A percentile compares a stretch with the other conserved stretches of the same genome.
Evolutionary conservation across 768 basidiomycete genomes (phyloP).

Genomic region (Stropharia rugosoannulata): DNA sequence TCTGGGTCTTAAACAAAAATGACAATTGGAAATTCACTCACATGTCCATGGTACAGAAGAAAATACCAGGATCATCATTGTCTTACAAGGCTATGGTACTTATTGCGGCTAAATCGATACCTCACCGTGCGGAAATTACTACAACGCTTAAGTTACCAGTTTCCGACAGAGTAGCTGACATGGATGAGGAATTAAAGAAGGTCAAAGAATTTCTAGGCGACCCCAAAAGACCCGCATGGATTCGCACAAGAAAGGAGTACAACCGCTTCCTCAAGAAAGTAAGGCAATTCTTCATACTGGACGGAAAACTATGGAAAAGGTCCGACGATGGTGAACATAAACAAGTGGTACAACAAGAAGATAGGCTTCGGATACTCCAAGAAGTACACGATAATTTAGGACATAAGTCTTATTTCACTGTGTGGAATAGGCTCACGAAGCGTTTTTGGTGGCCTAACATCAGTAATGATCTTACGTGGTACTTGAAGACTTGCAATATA

Average conservation of each 20-base stretch:
- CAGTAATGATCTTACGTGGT: conserved; percentile 24
- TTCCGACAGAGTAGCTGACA: neutral
- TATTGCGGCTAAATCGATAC: neutral
- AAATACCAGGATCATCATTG: neutral
- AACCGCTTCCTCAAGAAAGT: neutral
- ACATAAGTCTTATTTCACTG: conserved; percentile 22
- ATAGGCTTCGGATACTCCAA: conserved; percentile 7
- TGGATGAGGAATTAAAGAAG: neutral
- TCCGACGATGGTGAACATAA: conserved; percentile 12
- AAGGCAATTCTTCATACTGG: conserved; percentile 10
- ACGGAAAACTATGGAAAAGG: conserved; percentile 13
- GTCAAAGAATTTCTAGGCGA: neutral
- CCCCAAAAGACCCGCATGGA: neutral
- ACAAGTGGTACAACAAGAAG: conserved; percentile 13
- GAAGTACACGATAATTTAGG: conserved; percentile 20
- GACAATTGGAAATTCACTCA: too few species aligned
- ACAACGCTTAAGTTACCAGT: neutral
- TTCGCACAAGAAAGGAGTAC: neutral
- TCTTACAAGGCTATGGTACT: neutral
- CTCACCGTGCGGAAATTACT: neutral
- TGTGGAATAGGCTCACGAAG: conserved; percentile 9
- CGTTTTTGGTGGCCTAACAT: conserved; percentile 23
- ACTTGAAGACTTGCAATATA: conserved; percentile 28
- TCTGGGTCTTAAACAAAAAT: too few species aligned
- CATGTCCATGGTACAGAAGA: too few species aligned